Conservation (phyloP, 257 asterid species). For the Solanum sejunctum region DNA sequence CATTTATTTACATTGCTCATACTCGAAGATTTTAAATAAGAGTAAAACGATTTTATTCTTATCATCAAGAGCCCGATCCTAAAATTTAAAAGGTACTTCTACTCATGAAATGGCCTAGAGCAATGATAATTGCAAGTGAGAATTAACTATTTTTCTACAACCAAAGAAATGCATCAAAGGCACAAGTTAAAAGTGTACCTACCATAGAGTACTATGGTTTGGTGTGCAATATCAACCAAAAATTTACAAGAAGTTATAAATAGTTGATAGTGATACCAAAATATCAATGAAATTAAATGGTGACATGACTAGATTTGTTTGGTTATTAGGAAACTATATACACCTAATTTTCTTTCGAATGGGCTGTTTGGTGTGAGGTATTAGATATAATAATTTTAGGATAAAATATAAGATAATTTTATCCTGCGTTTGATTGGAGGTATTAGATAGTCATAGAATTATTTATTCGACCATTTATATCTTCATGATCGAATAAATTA, state of each 20-base stretch:
- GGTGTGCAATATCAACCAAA: not conserved
- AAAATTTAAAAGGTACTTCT: not conserved
- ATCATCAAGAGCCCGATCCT: rapidly evolving
- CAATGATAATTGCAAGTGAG: not conserved
- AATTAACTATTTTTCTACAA: not conserved
- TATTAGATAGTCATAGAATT: too few relatives aligned
- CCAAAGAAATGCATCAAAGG: not conserved
- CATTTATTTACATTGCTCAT: rapidly evolving
- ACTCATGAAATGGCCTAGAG: not conserved
- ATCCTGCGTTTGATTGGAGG: too few relatives aligned
- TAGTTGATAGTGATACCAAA: not conserved
- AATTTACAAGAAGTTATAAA: not conserved
- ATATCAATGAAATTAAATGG: not conserved
- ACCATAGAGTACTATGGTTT: not conserved
- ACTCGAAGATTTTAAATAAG: not conserved
- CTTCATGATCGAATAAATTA: too few relatives aligned
- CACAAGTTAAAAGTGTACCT: not conserved
- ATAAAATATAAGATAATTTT: too few relatives aligned
- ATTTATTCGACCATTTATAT: too few relatives aligned
- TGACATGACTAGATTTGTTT: not conserved
- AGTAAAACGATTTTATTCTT: not conserved
- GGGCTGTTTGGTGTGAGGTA: too few relatives aligned
- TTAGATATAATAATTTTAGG: too few relatives aligned
- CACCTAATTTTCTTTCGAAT: not conserved
- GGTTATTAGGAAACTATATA: not conserved